Conservation (phyloP, 148 eudicot genomes). For the Cornus controversa region DNA sequence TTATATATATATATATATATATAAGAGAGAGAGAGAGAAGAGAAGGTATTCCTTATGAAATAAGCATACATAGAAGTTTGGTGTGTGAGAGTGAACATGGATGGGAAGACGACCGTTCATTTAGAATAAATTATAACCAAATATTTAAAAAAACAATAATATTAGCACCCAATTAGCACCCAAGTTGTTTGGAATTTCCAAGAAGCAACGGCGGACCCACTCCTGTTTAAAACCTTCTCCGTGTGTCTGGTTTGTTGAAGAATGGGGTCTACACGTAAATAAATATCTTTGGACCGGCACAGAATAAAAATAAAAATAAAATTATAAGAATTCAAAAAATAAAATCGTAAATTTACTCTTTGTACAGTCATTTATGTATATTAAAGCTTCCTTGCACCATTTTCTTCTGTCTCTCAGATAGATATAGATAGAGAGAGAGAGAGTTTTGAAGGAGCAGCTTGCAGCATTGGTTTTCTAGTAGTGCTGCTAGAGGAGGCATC, state of each 20-base stretch:
- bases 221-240: conserved; percentile 16
- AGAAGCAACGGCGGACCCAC: conserved; percentile 26
- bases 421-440: no score
- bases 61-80: conserved; percentile 15
- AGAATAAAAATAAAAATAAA: no score
- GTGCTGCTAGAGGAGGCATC: conserved; percentile 58
- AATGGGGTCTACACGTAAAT: conserved; percentile 28
- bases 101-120: conserved; percentile 36
- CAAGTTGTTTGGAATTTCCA: conserved; percentile 43
- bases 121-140: conserved; percentile 5
- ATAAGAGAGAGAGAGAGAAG: not conserved
- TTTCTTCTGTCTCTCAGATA: conserved; percentile 18
- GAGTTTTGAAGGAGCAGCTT: not conserved
- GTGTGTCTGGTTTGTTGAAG: conserved; percentile 21
- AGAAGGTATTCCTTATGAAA: conserved; percentile 7
- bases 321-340: no score
- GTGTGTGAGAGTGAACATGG: conserved; percentile 31
- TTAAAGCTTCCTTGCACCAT: conserved; percentile 19
- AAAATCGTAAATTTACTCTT: no score
- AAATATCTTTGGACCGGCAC: not conserved
- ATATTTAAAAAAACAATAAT: conserved; percentile 11
- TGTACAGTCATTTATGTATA: conserved; percentile 6
- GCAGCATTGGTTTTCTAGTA: conserved; percentile 12
- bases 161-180: conserved; percentile 11
- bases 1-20: not conserved